Evolutionary conservation across 139 green algal species (phyloP).

Genomic region (Chlorella sp.): DNA sequence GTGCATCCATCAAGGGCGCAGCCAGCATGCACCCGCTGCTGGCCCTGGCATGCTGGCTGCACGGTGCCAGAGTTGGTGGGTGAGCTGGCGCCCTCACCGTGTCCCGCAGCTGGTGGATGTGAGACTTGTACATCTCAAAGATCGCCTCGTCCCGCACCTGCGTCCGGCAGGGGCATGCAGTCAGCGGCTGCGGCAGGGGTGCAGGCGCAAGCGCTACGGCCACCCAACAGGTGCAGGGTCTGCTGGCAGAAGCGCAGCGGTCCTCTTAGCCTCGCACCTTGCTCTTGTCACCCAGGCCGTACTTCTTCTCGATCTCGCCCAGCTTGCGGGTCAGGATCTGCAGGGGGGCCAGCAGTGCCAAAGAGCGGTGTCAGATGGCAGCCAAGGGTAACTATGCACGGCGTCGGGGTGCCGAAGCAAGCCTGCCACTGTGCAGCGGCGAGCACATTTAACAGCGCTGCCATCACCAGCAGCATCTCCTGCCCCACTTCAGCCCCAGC

Average conservation of each 20-base stretch:
- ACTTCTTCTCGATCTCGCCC: slow-evolving; percentile 50
- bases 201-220: neutral
- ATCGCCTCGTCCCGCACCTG: slow-evolving; percentile 53
- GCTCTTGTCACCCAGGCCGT: slow-evolving; percentile 46
- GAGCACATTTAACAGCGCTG: too few species aligned
- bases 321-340: slow-evolving; percentile 36
- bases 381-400: too few species aligned
- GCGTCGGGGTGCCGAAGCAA: neutral
- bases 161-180: too few species aligned
- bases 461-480: too few species aligned
- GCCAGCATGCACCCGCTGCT: neutral
- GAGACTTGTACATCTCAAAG: slow-evolving; percentile 60
- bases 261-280: too few species aligned
- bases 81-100: neutral
- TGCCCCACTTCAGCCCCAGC: too few species aligned
- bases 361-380: neutral
- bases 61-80: too few species aligned
- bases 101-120: slow-evolving; percentile 32
- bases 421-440: too few species aligned
- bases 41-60: neutral
- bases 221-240: too few species aligned
- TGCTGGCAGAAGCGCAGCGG: too few species aligned
- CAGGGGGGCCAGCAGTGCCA: neutral
- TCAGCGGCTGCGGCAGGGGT: too few species aligned
- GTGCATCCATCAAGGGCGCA: too few species aligned